Evolutionary conservation across 2,329 filamentous ascomycete genomes (phyloP), one percentile per base, ranked within the genome.

Genomic region (Trichoderma brevicompactum): DNA sequence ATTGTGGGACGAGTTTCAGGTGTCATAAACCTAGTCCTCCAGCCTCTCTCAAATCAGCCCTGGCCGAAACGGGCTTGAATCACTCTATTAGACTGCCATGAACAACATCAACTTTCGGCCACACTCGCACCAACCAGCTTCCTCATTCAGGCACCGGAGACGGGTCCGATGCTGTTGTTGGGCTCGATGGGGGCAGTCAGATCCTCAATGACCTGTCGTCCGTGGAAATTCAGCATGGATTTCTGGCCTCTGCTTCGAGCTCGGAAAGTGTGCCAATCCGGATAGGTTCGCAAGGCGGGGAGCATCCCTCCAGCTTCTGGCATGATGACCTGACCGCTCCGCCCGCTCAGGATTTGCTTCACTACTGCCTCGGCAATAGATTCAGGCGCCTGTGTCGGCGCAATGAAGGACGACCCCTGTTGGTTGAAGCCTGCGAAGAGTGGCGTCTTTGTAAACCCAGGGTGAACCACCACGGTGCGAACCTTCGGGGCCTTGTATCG

Each of bases 391-490:
- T 79, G 70, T 67, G 74, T 68, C 83, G 71, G 74, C 70, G 71
- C 70, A 63, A 72, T 55, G 68, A 72, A 75, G 40, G 67, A 68
- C 17, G 69, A 74, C 61, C 91, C 72, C 81, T 85, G 23, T 28
- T 28, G 70, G 81, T 88, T 74, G 86, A 89, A 52, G 82, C 85
- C 76, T 10, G 70, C 65, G 61, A 78, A 77, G 3, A 78, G 73
- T 2, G 74, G 68, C 13, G 76, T 78, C 46, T 70, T 71, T 72
- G 73, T 82, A 74, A 74, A 70, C 40, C 74, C 76, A 70, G 86
- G 89, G 68, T 86, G 87, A 55, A 91, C 83, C 7, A 88, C 71
- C n/a, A 92, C 82, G 5, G 89, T 91, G 56, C 89, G 82, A 34
- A 92, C 85, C 65, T 81, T 82, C 1, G 83, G 84, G 1, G 89